Base-by-base conservation (phyloP, 2,329 filamentous ascomycete genomes). In the Monosporascus sp. region DNA sequence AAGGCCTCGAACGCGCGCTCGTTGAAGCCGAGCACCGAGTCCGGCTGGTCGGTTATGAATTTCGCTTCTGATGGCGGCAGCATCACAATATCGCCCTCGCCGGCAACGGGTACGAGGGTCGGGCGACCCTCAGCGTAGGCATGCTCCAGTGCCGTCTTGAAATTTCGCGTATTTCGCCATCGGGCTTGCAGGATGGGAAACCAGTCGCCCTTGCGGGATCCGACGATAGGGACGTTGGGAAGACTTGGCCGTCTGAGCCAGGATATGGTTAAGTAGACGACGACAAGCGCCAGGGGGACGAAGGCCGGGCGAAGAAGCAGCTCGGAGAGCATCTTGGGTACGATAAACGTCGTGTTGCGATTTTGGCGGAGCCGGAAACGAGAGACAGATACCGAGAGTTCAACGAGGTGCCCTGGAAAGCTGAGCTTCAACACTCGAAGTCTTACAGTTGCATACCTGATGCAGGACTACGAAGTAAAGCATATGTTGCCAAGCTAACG, bases 91-190 rank as follows among this genome's bases (percentile, higher is more conserved):
- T 38, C 22, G 7, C 22, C 31, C 36, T 31, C 25, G 9, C 51
- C 41, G 22, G 37, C 45, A n/a, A 57, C 47, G 27, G 55, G 55
- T 15, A 57, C 44, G 2, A 57, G 46, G n/a, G 39, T 24, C 9
- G 51, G 22, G 8, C 22, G 39, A 22, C 18, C 27, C 22, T 57
- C 25, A 3, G 44, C 31, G 34, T 51, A 46, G 17, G 52, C 51
- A 14, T 25, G 3, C 48, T 50, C 50, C 41, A 49, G 9, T 5
- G 38, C 55, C 6, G 24, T 45, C 49, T 52, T 51, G 25, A 52
- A 52, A 22, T 57, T 48, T n/a, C 44, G 15, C 4, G 55, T 51
- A 47, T 57, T 57, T 20, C 55, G 47, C 52, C 52, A 57, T 50
- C 25, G 48, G 17, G 55, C 55, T 42, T 53, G 50, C 17, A 49